phyloP scores from a whole-genome alignment of 2,329 filamentous ascomycete species.

The Paracoccidioides lutzii region DNA sequence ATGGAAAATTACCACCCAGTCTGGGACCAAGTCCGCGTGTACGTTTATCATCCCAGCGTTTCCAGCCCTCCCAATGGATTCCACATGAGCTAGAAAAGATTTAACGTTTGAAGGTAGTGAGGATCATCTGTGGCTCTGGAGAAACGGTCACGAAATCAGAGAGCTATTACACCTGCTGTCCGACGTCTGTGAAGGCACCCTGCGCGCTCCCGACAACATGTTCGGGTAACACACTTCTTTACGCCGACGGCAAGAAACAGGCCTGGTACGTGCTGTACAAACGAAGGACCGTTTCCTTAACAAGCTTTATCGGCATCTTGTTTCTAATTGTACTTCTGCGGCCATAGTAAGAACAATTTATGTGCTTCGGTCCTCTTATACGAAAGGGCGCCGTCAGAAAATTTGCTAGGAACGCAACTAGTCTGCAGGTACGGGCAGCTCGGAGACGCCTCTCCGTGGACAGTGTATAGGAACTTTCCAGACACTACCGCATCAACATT shows the following conservation, averaged over 20 bases:
- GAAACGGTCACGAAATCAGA: background rate
- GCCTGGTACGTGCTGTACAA: background rate
- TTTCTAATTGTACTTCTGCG: background rate
- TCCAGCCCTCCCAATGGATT: background rate
- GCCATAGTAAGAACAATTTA: background rate
- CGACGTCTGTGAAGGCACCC: background rate
- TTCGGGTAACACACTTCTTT: background rate
- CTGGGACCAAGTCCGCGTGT: background rate
- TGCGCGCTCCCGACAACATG: background rate
- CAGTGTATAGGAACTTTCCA: background rate
- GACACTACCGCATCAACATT: background rate
- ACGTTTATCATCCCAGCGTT: background rate
- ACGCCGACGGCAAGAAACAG: background rate
- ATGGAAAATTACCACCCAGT: background rate
- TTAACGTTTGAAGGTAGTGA: background rate
- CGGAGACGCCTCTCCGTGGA: background rate
- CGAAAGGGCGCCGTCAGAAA: background rate
- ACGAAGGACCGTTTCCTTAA: background rate
- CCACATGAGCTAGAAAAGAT: background rate
- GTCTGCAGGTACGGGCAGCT: background rate
- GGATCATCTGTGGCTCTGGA: background rate
- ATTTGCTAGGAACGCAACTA: slow-evolving; percentile 1
- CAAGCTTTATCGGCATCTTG: background rate
- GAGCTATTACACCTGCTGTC: slow-evolving; percentile 2
- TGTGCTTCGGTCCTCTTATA: background rate